phyloP scores from a whole-genome alignment of 2,329 filamentous ascomycete species.

The Onygenales sp. region DNA sequence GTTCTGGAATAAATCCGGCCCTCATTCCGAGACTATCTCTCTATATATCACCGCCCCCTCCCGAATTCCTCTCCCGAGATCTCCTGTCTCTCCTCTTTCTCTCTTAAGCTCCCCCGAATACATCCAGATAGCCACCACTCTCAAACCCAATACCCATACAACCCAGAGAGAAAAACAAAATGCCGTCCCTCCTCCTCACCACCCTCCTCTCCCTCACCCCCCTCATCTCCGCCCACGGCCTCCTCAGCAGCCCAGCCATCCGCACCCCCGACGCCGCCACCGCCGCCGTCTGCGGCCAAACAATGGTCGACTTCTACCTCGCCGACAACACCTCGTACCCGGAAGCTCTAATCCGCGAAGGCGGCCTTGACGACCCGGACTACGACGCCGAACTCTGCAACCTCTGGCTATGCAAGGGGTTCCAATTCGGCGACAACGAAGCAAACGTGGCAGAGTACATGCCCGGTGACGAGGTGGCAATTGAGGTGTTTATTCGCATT shows the following conservation, averaged over 20 bases:
- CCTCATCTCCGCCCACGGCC: not conserved
- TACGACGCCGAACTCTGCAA: slow-evolving; percentile 41
- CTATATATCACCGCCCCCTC: too few species aligned
- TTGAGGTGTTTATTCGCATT: slow-evolving; percentile 37
- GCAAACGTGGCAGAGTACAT: slow-evolving; percentile 44
- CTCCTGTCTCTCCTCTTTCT: too few species aligned
- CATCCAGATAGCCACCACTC: too few species aligned
- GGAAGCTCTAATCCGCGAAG: not conserved
- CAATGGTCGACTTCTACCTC: slow-evolving; percentile 1
- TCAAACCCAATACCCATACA: too few species aligned
- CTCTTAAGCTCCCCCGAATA: too few species aligned
- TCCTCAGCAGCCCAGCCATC: not conserved
- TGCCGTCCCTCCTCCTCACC: not conserved
- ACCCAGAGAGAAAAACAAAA: too few species aligned
- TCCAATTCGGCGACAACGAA: slow-evolving; percentile 47
- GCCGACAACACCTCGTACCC: slow-evolving; percentile 1
- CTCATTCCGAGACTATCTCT: too few species aligned
- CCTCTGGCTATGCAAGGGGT: slow-evolving; percentile 50
- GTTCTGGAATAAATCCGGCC: too few species aligned
- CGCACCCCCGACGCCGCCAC: not conserved
- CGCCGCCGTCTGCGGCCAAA: slow-evolving; percentile 1
- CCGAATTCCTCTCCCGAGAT: too few species aligned
- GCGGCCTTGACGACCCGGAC: slow-evolving; percentile 20
- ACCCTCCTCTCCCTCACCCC: not conserved
- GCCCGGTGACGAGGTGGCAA: slow-evolving; percentile 35